Conservation (phyloP, 176 grass and related monocot genomes). For the Cocos nucifera region DNA sequence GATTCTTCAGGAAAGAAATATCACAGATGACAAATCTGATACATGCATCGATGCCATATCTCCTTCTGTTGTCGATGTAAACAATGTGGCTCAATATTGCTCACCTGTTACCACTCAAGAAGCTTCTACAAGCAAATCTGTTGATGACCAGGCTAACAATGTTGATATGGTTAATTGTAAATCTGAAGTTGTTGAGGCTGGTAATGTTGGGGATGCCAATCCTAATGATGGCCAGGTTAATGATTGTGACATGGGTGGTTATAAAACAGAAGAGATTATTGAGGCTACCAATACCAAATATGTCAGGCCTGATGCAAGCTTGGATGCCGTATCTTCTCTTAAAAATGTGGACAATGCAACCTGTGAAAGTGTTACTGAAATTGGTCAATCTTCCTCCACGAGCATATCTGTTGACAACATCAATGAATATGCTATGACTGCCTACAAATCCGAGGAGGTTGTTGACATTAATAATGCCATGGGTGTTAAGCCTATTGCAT, state of each 20-base stretch:
- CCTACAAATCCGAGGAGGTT: slow-evolving; percentile 20
- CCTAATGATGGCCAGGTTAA: slow-evolving; percentile 21
- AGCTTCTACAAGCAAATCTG: slow-evolving; percentile 26
- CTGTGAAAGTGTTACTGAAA: slow-evolving; percentile 18
- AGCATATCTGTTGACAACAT: slow-evolving; percentile 33
- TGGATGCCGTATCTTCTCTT: slow-evolving; percentile 35
- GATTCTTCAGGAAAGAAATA: slow-evolving; percentile 22
- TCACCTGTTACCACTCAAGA: slow-evolving; percentile 17
- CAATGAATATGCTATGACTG: slow-evolving; percentile 29
- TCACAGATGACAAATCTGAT: slow-evolving; percentile 21
- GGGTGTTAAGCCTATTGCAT: slow-evolving; percentile 18
- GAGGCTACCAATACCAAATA: slow-evolving; percentile 33
- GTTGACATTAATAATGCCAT: slow-evolving; percentile 19
- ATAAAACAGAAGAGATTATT: slow-evolving; percentile 23
- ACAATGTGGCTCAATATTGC: slow-evolving; percentile 13
- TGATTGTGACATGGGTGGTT: slow-evolving; percentile 26
- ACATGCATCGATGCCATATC: neutral
- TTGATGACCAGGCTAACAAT: slow-evolving; percentile 32
- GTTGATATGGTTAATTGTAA: slow-evolving; percentile 1
- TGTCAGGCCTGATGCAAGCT: slow-evolving; percentile 34
- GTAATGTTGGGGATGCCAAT: slow-evolving; percentile 18
- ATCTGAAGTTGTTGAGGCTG: slow-evolving; percentile 17
- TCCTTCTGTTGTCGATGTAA: slow-evolving; percentile 18
- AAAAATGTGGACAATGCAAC: slow-evolving; percentile 35
- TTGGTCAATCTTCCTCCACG: slow-evolving; percentile 17